These are phyloP conservation scores for Phytophthora europaea DNA, from an alignment of 352 stramenopile genomes.

Conservation along the genomic window DNA sequence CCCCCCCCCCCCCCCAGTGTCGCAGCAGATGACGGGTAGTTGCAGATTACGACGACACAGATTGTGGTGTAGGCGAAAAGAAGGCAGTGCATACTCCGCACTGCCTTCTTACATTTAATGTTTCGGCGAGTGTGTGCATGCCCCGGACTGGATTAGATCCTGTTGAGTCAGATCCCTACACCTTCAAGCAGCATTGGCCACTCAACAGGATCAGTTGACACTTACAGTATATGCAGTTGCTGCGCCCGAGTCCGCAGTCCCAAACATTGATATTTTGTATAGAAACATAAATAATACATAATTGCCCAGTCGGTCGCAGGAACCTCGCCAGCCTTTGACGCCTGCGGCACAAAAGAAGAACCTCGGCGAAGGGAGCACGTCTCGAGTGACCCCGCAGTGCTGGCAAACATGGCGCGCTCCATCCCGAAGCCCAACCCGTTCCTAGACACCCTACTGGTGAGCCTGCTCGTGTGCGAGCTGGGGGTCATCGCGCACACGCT, in stretches of 20 bases:
- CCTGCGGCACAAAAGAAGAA: conserved; percentile 31
- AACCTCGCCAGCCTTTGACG: background rate
- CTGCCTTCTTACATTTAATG: no score
- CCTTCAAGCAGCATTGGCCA: no score
- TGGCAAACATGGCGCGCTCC: conserved; percentile 55
- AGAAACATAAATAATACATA: background rate
- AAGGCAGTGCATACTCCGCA: background rate
- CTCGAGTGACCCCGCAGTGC: conserved; percentile 4
- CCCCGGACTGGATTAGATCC: no score
- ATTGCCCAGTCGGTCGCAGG: conserved; percentile 1
- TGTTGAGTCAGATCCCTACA: no score
- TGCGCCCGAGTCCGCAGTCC: conserved; percentile 7
- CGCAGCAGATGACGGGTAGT: background rate
- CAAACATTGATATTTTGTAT: no score
- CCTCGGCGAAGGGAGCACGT: conserved; percentile 20
- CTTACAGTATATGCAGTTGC: background rate
- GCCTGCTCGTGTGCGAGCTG: conserved; percentile 70
- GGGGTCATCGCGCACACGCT: conserved; percentile 70
- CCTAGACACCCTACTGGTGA: conserved; percentile 74
- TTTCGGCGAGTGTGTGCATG: no score
- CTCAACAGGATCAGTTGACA: no score
- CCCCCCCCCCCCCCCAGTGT: background rate
- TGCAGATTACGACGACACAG: background rate
- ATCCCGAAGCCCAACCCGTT: conserved; percentile 76
- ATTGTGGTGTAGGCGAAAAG: background rate